Conservation (phyloP, 805 yeast species). For the Candida schatavii region DNA sequence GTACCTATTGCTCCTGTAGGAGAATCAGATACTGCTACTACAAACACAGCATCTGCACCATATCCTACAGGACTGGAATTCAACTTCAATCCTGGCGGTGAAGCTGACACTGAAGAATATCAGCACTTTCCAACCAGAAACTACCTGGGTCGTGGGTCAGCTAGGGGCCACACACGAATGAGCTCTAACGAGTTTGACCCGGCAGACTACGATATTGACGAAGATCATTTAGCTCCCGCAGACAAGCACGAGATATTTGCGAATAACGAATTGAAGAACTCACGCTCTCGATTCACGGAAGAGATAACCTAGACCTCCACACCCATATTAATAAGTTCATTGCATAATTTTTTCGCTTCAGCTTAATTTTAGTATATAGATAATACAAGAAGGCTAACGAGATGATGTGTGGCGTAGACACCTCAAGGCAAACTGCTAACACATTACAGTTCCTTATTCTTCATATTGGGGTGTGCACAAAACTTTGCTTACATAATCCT, state of each 20-base stretch:
- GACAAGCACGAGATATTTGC: constrained; percentile 9
- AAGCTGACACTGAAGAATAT: not conserved
- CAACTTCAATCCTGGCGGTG: not conserved
- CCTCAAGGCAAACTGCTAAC: no score
- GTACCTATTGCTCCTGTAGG: constrained; percentile 3
- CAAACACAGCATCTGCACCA: not conserved
- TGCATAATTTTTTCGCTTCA: no score
- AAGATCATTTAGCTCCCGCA: constrained; percentile 11
- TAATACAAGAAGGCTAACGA: no score
- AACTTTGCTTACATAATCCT: no score
- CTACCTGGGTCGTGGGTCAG: constrained; percentile 3
- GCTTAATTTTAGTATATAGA: no score
- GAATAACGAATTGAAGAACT: constrained; percentile 16
- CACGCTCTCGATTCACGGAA: constrained; percentile 18
- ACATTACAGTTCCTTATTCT: no score
- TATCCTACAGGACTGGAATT: constrained; percentile 1
- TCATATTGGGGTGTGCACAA: no score
- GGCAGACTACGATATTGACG: constrained; percentile 17
- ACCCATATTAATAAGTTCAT: no score
- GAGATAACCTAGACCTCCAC: constrained; percentile 12
- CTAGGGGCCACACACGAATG: constrained; percentile 10
- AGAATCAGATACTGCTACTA: not conserved
- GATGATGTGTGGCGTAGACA: no score
- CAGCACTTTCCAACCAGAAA: not conserved
- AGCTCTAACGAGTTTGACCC: constrained; percentile 14